phyloP scores from a whole-genome alignment of 2,329 filamentous ascomycete genomes.

The Talaromyces islandicus region DNA sequence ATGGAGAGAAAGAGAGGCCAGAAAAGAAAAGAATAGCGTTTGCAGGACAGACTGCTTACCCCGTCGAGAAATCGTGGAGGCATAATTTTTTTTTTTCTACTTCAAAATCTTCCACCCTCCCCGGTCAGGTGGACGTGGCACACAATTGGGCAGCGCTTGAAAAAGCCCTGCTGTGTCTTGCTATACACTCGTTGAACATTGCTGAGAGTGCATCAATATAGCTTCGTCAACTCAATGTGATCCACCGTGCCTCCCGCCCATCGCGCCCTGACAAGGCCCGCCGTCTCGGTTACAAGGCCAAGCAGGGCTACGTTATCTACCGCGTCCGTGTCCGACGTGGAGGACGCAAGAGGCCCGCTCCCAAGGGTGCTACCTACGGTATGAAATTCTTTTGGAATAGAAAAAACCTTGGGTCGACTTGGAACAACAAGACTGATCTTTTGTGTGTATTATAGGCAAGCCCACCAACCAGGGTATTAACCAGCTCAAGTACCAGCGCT shows the following conservation, averaged over 20 bases:
- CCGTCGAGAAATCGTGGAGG: not conserved
- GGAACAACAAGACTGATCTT: conserved; percentile 14
- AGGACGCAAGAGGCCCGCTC: conserved; percentile 93
- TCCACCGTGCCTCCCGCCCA: conserved; percentile 97
- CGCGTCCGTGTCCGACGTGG: conserved; percentile 96
- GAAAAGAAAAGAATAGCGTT: not conserved
- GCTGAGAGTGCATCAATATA: conserved; percentile 99
- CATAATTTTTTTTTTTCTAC: not conserved
- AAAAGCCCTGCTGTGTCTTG: conserved; percentile 52
- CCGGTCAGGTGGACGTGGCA: conserved; percentile 43
- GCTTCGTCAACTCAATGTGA: conserved; percentile 99
- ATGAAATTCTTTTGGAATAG: conserved; percentile 31
- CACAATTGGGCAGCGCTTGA: conserved; percentile 20
- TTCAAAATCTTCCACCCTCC: conserved; percentile 11
- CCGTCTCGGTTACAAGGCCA: conserved; percentile 99
- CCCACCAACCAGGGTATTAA: conserved; percentile 99
- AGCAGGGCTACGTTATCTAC: conserved; percentile 99
- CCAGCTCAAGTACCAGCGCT: conserved; percentile 99
- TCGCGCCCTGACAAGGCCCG: conserved; percentile 99
- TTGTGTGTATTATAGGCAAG: conserved; percentile 72
- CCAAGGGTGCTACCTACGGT: conserved; percentile 99
- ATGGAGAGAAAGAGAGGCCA: conserved; percentile 3
- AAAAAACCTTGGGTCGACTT: not conserved
- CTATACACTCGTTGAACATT: conserved; percentile 99
- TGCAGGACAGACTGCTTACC: conserved; percentile 26